A percentile compares a stretch with the other conserved stretches of the same genome.
Conservation (phyloP, 768 basidiomycete genomes). For the Podaxis sp. region DNA sequence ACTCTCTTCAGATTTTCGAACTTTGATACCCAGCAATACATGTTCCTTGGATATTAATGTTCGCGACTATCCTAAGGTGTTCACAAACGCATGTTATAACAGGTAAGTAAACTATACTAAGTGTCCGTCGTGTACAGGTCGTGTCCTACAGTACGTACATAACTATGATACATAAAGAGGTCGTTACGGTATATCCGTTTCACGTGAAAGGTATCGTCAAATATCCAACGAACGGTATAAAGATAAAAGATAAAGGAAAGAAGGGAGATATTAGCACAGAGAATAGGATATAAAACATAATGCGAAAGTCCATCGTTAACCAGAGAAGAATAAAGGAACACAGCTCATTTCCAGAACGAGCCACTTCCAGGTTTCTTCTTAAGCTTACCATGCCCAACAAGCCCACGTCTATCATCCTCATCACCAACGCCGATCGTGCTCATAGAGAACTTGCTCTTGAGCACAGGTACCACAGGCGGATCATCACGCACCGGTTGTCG, state of each 20-base stretch:
- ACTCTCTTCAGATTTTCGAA: slow-evolving; percentile 10
- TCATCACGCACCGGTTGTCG: slow-evolving; percentile 51
- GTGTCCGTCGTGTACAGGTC: neutral
- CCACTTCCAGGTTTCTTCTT: slow-evolving; percentile 20
- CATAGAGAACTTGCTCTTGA: slow-evolving; percentile 47
- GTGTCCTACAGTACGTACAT: neutral
- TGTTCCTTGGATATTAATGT: neutral
- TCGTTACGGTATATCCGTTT: neutral
- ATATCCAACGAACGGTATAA: neutral
- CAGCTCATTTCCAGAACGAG: slow-evolving; percentile 29
- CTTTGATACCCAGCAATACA: neutral
- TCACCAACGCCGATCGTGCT: slow-evolving; percentile 34
- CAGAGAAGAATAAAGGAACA: neutral
- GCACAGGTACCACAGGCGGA: slow-evolving; percentile 16
- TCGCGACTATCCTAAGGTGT: neutral
- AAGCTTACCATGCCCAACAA: slow-evolving; percentile 8
- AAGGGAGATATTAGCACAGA: neutral
- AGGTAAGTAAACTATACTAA: neutral
- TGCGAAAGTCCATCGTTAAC: slow-evolving; percentile 1
- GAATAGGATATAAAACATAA: neutral
- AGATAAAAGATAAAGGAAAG: neutral
- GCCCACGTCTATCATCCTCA: slow-evolving; percentile 2
- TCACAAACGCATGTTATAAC: neutral
- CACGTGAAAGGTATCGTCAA: neutral
- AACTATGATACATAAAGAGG: slow-evolving; percentile 4